Evolutionary conservation across 305 asterid genomes (phyloP), one percentile per base, ranked within the genome.

Genomic region (Fraxinus greggii): DNA sequence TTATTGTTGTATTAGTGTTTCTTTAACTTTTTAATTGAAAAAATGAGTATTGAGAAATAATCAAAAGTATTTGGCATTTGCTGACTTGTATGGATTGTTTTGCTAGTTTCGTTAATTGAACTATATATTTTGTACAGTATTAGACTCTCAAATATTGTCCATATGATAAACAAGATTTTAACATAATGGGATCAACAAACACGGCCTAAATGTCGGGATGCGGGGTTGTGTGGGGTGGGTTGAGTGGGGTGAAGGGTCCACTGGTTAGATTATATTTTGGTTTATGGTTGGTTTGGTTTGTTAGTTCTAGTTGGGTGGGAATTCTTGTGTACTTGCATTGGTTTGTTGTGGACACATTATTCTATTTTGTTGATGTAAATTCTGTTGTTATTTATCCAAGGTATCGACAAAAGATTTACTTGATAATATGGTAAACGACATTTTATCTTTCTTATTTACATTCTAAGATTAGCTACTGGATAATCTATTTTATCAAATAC

Each of bases 281-380:
- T 54, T n/a, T 56, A 19, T 56, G 65, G 26, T 56, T 56, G 65
- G 65, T 56, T 54, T 54, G 24, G 65, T 54, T 54, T 54, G 65
- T 54, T 56, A 56, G 65, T 56, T 56, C 65, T 56, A 1, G 65
- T 56, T 56, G 65, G 65, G 65, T 86, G 88, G 87, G 83, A 75
- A 70, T 70, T 70, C 89, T 88, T 86, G 91, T 85, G 65, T 19
- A 6, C 65, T 56, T 56, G 65, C 26, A 56, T n/a, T 56, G 85
- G 91, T 15, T 63, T 12, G 7, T 72, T 1, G 15, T 23, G 23
- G 78, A 78, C 82, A 23, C 83, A 82, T 59, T 73, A 29, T 56
- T 79, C 80, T 1, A 72, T 59, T 12, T 28, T 33, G 10, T 28
- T 29, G 4, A 26, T 19, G 12, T 26, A 4, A n/a, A 21, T 3